phyloP scores from a whole-genome alignment of 2,329 filamentous ascomycete species.

The Didymella lethalis region DNA sequence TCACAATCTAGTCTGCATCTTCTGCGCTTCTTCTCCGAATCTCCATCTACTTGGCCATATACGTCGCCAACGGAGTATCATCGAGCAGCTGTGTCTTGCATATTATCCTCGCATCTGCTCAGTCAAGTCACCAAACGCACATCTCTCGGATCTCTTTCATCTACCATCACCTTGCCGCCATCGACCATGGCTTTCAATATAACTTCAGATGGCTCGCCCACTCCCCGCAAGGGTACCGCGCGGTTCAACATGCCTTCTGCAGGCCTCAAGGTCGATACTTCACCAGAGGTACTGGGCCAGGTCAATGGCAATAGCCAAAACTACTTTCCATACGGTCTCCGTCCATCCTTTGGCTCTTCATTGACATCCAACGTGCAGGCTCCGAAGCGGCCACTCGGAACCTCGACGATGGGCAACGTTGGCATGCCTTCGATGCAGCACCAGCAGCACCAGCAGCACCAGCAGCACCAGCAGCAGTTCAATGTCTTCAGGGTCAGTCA shows the following conservation, averaged over 20 bases:
- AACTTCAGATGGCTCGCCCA: slow-evolving; percentile 53
- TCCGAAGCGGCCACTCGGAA: slow-evolving; percentile 50
- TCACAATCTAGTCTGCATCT: slow-evolving; percentile 39
- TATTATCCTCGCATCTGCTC: slow-evolving; percentile 48
- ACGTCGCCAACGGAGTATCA: slow-evolving; percentile 41
- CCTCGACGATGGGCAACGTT: slow-evolving; percentile 48
- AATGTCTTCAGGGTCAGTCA: slow-evolving; percentile 47
- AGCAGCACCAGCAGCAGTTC: slow-evolving; percentile 19
- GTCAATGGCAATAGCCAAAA: slow-evolving; percentile 44
- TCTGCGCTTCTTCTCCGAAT: slow-evolving; percentile 33
- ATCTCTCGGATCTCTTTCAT: slow-evolving; percentile 47
- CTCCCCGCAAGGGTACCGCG: slow-evolving; percentile 48
- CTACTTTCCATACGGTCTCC: slow-evolving; percentile 29
- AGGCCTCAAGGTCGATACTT: slow-evolving; percentile 46
- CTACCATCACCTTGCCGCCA: slow-evolving; percentile 35
- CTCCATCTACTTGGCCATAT: slow-evolving; percentile 51
- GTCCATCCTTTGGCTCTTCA: slow-evolving; percentile 33
- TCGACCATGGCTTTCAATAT: slow-evolving; percentile 50
- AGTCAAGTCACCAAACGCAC: slow-evolving; percentile 32
- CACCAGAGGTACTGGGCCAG: slow-evolving; percentile 46
- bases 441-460: slow-evolving; percentile 29
- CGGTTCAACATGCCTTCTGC: slow-evolving; percentile 42
- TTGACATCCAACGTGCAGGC: slow-evolving; percentile 50
- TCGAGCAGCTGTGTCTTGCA: slow-evolving; percentile 42
- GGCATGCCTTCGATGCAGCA: slow-evolving; percentile 28